These are phyloP conservation scores for Podospora conica DNA, from an alignment of 495 filamentous ascomycete species.

Conservation along the genomic window DNA sequence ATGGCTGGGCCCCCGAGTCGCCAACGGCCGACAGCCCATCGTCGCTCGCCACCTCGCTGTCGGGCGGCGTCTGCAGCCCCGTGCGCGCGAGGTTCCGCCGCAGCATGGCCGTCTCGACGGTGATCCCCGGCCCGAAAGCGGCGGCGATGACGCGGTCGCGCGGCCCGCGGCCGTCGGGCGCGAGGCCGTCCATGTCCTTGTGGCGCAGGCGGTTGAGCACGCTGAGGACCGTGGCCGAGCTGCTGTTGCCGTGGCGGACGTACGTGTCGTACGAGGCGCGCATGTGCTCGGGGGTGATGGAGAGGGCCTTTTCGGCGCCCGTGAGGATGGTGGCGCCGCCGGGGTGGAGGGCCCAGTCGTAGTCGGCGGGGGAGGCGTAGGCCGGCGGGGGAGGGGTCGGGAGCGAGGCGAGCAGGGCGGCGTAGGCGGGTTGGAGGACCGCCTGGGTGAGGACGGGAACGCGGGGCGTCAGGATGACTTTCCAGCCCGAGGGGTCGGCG, in stretches of 20 bases:
- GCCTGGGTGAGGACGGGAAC: slow-evolving; percentile 48
- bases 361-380: slow-evolving; percentile 42
- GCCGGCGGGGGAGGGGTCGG: slow-evolving; percentile 33
- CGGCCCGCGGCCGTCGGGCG: slow-evolving; percentile 34
- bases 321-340: slow-evolving; percentile 59
- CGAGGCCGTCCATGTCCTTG: slow-evolving; percentile 51
- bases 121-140: slow-evolving; percentile 60
- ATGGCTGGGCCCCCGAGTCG: background rate
- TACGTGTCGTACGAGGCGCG: slow-evolving; percentile 58
- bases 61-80: slow-evolving; percentile 38
- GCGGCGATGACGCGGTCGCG: slow-evolving; percentile 55
- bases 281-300: slow-evolving; percentile 52
- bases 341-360: slow-evolving; percentile 66
- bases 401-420: slow-evolving; percentile 38
- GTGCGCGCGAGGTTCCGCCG: slow-evolving; percentile 33
- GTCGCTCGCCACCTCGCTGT: slow-evolving; percentile 38
- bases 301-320: slow-evolving; percentile 49
- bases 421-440: slow-evolving; percentile 45
- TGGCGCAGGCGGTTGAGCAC: slow-evolving; percentile 52
- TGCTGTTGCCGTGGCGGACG: slow-evolving; percentile 57
- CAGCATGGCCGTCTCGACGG: slow-evolving; percentile 57
- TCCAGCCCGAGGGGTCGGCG: slow-evolving; percentile 54
- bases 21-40: slow-evolving; percentile 1
- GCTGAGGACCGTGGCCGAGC: slow-evolving; percentile 54
- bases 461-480: slow-evolving; percentile 52